Percentiles rank a stretch among this genome's conserved stretches.
These are phyloP conservation scores for Zygosaccharomyces sapae DNA, from an alignment of 1,139 yeast genomes.

Conservation along the genomic window DNA sequence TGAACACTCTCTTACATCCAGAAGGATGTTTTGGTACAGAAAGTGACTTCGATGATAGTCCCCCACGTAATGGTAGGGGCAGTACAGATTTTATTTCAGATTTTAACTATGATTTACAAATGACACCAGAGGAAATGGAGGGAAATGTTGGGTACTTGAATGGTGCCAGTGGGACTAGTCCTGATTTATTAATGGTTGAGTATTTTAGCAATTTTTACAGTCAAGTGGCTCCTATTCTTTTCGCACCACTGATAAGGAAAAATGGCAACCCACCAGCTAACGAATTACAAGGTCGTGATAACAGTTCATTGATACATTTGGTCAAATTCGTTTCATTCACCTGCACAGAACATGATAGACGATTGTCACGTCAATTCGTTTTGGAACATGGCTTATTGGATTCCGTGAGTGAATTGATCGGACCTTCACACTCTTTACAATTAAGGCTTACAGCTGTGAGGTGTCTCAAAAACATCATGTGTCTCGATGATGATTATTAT, in stretches of 20 bases:
- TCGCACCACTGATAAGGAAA: conserved; percentile 45
- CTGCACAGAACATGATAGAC: conserved; percentile 55
- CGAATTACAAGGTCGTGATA: conserved; percentile 31
- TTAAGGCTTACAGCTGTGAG: conserved; percentile 65
- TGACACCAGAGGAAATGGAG: conserved; percentile 5
- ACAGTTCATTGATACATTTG: conserved; percentile 54
- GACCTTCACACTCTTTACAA: conserved; percentile 42
- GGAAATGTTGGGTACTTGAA: conserved; percentile 6
- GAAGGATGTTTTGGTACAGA: conserved; percentile 36
- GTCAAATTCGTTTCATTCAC: conserved; percentile 72
- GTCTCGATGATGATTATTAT: conserved; percentile 59
- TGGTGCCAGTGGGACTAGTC: conserved; percentile 12
- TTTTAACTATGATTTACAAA: conserved; percentile 7
- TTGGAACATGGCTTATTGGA: conserved; percentile 51
- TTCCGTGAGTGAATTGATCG: conserved; percentile 50
- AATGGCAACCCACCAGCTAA: conserved; percentile 21
- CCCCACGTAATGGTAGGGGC: conserved; percentile 14
- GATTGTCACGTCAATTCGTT: conserved; percentile 56
- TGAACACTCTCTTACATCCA: conserved; percentile 67
- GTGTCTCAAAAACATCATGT: conserved; percentile 56
- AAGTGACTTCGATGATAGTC: conserved; percentile 16
- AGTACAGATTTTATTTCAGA: conserved; percentile 16
- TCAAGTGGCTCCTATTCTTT: conserved; percentile 57
- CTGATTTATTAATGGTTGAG: conserved; percentile 41
- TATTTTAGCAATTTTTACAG: conserved; percentile 62